phyloP scores from a whole-genome alignment of 768 basidiomycete genomes.

The Rhizopogon vinicolor region DNA sequence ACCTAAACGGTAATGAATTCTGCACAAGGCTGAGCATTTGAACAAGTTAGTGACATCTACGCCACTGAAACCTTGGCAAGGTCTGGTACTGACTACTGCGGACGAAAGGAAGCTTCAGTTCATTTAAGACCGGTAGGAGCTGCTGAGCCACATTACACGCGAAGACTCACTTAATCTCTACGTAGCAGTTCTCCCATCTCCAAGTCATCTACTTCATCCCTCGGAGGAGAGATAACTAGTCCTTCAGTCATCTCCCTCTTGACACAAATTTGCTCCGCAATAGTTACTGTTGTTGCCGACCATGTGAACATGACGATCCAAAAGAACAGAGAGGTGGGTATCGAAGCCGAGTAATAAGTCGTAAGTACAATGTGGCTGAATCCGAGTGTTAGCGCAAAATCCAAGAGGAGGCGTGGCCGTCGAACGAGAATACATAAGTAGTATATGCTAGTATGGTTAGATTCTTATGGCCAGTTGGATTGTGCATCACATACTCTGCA shows the following conservation, averaged over 20 bases:
- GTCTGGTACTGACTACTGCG: background rate
- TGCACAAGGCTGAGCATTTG: background rate
- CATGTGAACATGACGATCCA: slow-evolving; percentile 78
- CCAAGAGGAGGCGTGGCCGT: slow-evolving; percentile 89
- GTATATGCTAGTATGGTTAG: slow-evolving; percentile 44
- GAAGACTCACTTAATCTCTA: slow-evolving; percentile 53
- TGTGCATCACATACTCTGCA: slow-evolving; percentile 68
- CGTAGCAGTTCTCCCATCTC: slow-evolving; percentile 48
- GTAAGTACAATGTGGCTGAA: slow-evolving; percentile 93
- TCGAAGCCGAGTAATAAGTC: slow-evolving; percentile 63
- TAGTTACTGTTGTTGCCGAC: slow-evolving; percentile 66
- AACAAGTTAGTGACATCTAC: background rate
- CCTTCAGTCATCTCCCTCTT: slow-evolving; percentile 88
- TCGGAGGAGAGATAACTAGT: slow-evolving; percentile 45
- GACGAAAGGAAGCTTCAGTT: background rate
- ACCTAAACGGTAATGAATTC: background rate
- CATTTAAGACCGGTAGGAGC: background rate
- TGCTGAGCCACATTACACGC: background rate
- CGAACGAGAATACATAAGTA: slow-evolving; percentile 86
- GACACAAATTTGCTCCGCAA: slow-evolving; percentile 90
- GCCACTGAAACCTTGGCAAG: background rate
- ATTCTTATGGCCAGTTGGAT: slow-evolving; percentile 3
- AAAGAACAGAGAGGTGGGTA: slow-evolving; percentile 90
- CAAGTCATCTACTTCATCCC: slow-evolving; percentile 47
- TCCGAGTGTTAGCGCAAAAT: slow-evolving; percentile 86